phyloP scores from a whole-genome alignment of 2,329 filamentous ascomycete species.

The Chrysoporthe deuterocubensis region DNA sequence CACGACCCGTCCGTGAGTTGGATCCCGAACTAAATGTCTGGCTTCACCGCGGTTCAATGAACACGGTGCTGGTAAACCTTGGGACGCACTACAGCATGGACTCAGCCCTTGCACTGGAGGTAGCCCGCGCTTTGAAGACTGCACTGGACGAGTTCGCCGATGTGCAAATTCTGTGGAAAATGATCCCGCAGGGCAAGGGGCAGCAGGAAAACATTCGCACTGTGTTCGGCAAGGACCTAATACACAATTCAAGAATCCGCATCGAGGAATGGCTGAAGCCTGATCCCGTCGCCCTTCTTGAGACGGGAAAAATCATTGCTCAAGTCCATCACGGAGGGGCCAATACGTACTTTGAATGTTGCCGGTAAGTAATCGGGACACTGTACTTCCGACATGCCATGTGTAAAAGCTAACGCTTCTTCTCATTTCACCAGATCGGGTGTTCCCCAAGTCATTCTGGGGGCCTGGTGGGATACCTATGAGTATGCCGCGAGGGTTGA shows the following conservation, averaged over 20 bases:
- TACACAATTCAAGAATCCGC: background rate
- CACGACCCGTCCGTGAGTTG: conserved; percentile 3
- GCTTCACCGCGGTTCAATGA: conserved; percentile 5
- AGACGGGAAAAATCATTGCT: conserved; percentile 15
- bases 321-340: conserved; percentile 19
- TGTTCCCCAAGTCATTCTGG: conserved; percentile 12
- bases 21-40: conserved; percentile 8
- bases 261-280: conserved; percentile 18
- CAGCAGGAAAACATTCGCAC: background rate
- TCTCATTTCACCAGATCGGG: background rate
- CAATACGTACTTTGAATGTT: conserved; percentile 20
- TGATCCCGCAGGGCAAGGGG: conserved; percentile 3
- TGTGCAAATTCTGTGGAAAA: conserved; percentile 17
- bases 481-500: conserved; percentile 21
- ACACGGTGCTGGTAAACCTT: conserved; percentile 14
- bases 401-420: background rate
- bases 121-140: conserved; percentile 3
- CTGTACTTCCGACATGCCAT: background rate
- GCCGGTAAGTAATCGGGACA: background rate
- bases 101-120: conserved; percentile 5
- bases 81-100: conserved; percentile 17
- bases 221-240: background rate
- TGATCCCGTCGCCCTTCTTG: conserved; percentile 15
- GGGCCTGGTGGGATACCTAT: conserved; percentile 20
- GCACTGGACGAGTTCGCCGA: background rate